Conservation (phyloP, 495 filamentous ascomycete species). For the Aspergillus saccharolyticus region DNA sequence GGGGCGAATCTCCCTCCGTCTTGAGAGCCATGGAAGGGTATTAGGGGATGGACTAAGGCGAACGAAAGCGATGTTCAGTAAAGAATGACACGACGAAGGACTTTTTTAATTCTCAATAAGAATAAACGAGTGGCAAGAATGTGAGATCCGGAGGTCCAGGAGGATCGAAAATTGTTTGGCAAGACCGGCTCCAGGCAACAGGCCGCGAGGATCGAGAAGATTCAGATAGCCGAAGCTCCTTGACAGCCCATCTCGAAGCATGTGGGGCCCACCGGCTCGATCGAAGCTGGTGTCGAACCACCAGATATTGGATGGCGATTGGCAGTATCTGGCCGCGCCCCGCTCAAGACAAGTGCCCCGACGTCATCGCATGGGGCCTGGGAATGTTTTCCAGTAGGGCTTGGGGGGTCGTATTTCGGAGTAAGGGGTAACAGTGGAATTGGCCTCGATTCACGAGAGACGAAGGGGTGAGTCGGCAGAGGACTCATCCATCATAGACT, state of each 20-base stretch:
- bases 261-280: neutral
- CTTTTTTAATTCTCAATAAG: too few species aligned
- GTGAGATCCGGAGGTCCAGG: neutral
- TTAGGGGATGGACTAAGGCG: neutral
- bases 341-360: neutral
- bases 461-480: neutral
- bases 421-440: neutral
- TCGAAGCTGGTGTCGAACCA: neutral
- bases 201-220: neutral
- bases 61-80: neutral
- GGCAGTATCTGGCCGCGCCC: neutral
- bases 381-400: neutral
- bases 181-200: neutral
- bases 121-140: neutral
- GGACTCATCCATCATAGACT: neutral
- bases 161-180: neutral
- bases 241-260: neutral
- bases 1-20: neutral
- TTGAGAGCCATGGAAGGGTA: neutral
- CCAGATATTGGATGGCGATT: neutral
- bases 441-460: neutral
- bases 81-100: neutral
- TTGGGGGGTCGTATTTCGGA: neutral
- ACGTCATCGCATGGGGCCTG: neutral
- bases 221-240: neutral